These are phyloP conservation scores for Cordyceps farinosa DNA, from an alignment of 2,329 filamentous ascomycete species.

Conservation along the genomic window DNA sequence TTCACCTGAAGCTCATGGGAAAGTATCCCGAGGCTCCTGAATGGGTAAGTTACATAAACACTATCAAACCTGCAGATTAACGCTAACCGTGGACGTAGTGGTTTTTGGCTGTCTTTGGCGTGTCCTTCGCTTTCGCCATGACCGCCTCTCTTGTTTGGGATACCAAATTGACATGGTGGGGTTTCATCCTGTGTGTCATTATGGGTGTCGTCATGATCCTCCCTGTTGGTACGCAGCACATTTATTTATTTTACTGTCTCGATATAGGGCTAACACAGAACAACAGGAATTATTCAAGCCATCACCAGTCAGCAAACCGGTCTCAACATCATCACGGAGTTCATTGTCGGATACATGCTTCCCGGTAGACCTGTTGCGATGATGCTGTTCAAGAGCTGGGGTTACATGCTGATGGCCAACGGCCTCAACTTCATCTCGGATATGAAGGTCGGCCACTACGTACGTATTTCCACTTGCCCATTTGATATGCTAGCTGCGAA, in stretches of 20 bases:
- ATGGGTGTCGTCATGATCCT: conserved; percentile 42
- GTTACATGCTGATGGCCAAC: conserved; percentile 36
- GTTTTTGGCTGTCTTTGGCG: conserved; percentile 45
- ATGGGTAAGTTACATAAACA: conserved; percentile 32
- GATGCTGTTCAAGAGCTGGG: conserved; percentile 38
- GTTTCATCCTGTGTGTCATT: conserved; percentile 37
- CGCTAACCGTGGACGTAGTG: conserved; percentile 31
- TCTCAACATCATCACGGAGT: conserved; percentile 39
- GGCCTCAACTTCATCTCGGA: conserved; percentile 38
- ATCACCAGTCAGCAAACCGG: conserved; percentile 38
- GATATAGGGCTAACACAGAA: neutral
- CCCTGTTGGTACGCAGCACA: conserved; percentile 33
- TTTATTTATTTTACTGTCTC: conserved; percentile 41
- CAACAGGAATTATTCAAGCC: conserved; percentile 29
- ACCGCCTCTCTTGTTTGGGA: conserved; percentile 33
- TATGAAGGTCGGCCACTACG: conserved; percentile 41
- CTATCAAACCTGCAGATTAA: neutral
- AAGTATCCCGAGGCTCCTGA: conserved; percentile 53
- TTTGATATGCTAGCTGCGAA: neutral
- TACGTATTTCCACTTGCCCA: conserved; percentile 16
- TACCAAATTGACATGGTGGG: conserved; percentile 44
- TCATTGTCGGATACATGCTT: conserved; percentile 39
- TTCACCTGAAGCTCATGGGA: conserved; percentile 53
- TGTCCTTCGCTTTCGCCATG: conserved; percentile 47
- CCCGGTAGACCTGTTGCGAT: conserved; percentile 35